Base-by-base conservation (phyloP, 2,329 filamentous ascomycete genomes). In the Diaporthe batatas region DNA sequence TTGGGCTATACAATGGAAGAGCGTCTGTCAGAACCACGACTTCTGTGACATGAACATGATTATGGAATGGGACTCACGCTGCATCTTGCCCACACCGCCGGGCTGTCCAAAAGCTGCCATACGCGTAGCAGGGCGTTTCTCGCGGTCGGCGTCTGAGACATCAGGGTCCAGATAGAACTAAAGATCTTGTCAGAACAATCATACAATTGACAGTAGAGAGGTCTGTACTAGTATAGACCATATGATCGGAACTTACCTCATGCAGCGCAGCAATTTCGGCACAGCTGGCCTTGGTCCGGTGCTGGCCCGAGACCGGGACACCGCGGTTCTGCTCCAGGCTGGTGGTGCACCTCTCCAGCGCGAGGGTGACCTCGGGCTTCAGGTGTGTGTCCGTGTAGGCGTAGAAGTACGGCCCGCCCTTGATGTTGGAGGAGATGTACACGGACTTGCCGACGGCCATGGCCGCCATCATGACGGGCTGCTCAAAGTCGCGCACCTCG, bases 381-480 rank as follows among this genome's bases (percentile, higher is more conserved):
- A 64, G 21, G 4, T 2, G 23, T 11, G 58, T 64, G 3, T 64
- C 58, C 25, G 58, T 47, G n/a, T 64, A 64, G 2, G 58, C 39
- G 39, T 64, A 64, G 39, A 64, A 64, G 7, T 12, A 64, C 39
- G 58, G 58, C 18, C 58, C 58, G 58, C 58, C 58, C 39, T 64
- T 64, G 18, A 64, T 47, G 18, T 47, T 47, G 1, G 58, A 64
- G 1, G 58, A 47, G 25, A 64, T 64, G 6, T 64, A 64, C 1
- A 64, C 25, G 14, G 39, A 47, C 1, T 64, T 64, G 1, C 58
- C 58, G 16, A 64, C 25, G 58, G 58, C 58, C 58, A 64, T 64
- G 23, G 58, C 58, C 32, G 58, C 58, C 58, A 64, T 64, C 58
- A 62, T 62, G 7, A 62, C 58, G 23, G 58, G 58, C 39, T 62